These are phyloP conservation scores for Ailanthus altissimus DNA, from an alignment of 345 rosid genomes.

Conservation along the genomic window DNA sequence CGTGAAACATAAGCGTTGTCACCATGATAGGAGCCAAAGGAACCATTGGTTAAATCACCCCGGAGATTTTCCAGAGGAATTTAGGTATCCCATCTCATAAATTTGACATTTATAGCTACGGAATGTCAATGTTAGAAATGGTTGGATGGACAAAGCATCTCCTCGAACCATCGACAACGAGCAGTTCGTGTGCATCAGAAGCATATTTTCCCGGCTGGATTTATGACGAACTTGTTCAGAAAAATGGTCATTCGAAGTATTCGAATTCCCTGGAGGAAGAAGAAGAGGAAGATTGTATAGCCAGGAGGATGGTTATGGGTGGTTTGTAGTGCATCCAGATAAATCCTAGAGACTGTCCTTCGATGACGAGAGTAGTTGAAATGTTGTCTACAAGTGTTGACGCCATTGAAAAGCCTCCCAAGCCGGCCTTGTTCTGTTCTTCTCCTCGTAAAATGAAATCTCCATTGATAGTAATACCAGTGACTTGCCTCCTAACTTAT, in stretches of 20 bases:
- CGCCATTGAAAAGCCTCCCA: slow-evolving; percentile 36
- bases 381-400: slow-evolving; percentile 29
- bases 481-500: slow-evolving; percentile 15
- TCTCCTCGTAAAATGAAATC: slow-evolving; percentile 8
- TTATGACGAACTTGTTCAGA: slow-evolving; percentile 24
- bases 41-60: slow-evolving; percentile 39
- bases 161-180: background rate
- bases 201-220: slow-evolving; percentile 35
- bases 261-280: slow-evolving; percentile 7
- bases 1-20: slow-evolving; percentile 25
- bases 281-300: slow-evolving; percentile 14
- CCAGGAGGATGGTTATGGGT: slow-evolving; percentile 30
- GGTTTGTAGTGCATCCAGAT: slow-evolving; percentile 47
- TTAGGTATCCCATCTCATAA: slow-evolving; percentile 38
- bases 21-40: slow-evolving; percentile 35
- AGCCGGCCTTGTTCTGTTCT: slow-evolving; percentile 26
- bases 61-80: slow-evolving; percentile 38
- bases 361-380: slow-evolving; percentile 36
- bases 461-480: slow-evolving; percentile 15
- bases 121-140: slow-evolving; percentile 41
- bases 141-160: slow-evolving; percentile 21
- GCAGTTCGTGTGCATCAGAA: background rate
- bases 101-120: slow-evolving; percentile 40
- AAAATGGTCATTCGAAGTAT: background rate
- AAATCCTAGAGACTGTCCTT: slow-evolving; percentile 37